Conservation (phyloP, 1,284 basidiomycete genomes). For the Phlebopus sp. region DNA sequence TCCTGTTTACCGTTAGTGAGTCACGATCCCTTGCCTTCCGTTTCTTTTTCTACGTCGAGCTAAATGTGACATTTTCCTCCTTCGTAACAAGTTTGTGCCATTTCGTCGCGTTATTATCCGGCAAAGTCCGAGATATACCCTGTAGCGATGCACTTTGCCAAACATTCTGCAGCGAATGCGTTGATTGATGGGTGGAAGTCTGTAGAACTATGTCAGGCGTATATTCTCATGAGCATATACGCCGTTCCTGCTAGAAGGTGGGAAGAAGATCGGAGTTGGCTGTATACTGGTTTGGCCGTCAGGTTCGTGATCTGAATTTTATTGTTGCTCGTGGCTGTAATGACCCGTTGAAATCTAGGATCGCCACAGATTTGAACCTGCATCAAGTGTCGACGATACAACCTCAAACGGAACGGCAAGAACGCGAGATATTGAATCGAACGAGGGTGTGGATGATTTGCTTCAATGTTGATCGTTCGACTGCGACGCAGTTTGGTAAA, state of each 20-base stretch:
- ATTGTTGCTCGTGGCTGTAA: neutral
- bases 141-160: constrained; percentile 85
- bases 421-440: constrained; percentile 79
- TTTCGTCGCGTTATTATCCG: constrained; percentile 70
- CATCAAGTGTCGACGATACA: constrained; percentile 65
- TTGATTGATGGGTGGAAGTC: constrained; percentile 80
- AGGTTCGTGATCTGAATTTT: constrained; percentile 40
- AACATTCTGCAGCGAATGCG: constrained; percentile 74
- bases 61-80: neutral
- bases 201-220: constrained; percentile 56
- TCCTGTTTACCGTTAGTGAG: constrained; percentile 79
- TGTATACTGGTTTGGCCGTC: constrained; percentile 78
- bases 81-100: constrained; percentile 60
- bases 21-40: constrained; percentile 21
- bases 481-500: constrained; percentile 84
- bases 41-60: constrained; percentile 2
- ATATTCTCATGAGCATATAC: constrained; percentile 76
- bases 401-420: constrained; percentile 61
- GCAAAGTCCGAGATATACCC: constrained; percentile 79
- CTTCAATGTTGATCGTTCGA: constrained; percentile 80
- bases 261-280: constrained; percentile 82
- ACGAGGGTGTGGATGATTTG: constrained; percentile 85
- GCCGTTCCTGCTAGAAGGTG: constrained; percentile 74
- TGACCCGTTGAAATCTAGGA: constrained; percentile 34
- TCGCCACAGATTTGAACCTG: constrained; percentile 84